Base-by-base conservation (phyloP, 2,329 filamentous ascomycete species). In the Lizonia empirigonia region DNA sequence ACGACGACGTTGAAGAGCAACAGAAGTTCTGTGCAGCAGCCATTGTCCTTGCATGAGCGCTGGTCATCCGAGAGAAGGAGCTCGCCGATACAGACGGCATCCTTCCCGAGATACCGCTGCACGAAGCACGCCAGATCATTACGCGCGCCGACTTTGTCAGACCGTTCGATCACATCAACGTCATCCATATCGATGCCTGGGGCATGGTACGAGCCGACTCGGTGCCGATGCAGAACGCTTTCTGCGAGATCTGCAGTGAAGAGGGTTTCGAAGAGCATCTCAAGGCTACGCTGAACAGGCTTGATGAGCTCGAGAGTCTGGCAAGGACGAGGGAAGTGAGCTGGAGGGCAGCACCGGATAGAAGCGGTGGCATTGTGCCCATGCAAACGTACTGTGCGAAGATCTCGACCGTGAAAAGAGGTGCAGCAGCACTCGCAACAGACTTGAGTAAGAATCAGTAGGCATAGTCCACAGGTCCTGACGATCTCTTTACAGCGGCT, bases 1-100 rank as follows among this genome's bases (percentile, higher is more conserved):
- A 97, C 61, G 93, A 97, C 72, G 94, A 99, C 69, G 94, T 97
- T 54, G 97, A 97, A 85, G 91, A 97, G 68, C 89, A 96, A 69
- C 91, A 97, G 69, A 97, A 97, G 73, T 96, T 90, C 80, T 90
- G 92, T 41, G 89, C 91, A 6, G 92, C 91, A n/a, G 91, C 93
- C 27, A 96, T 97, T 85, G 87, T 95, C 12, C 81, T 97, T 4
- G 94, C 93, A 10, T 89, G 89, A 60, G 91, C 91, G 1, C 84
- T 99, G 2, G 91, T 97, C 1, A 88, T 93, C 40, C 83, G 85
- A 61, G 91, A 95, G 69, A 78, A 85, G 76, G 78, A 82, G 6
- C 12, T 24, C 4, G 76, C 89, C 62, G 81, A 0, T 77, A 85
- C 16, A 73, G 72, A 89, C 88, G 29, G 89, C 93, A 65, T 48